Percentiles rank a stretch among this genome's conserved stretches.
phyloP scores from a whole-genome alignment of 2,329 filamentous ascomycete genomes.

The Thermomyces lanuginosus region DNA sequence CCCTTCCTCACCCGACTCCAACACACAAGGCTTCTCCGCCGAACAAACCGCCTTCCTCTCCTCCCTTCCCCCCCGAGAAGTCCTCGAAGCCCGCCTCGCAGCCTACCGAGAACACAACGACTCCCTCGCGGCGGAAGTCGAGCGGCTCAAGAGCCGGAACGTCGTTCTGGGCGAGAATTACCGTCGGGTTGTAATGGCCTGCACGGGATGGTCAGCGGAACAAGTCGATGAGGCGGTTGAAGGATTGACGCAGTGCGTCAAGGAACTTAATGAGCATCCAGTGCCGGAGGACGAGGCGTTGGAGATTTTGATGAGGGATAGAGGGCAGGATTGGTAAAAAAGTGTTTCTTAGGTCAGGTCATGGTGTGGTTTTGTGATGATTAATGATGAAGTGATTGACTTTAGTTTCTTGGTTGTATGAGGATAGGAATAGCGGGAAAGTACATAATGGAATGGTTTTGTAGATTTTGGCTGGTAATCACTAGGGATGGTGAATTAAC shows the following conservation, averaged over 20 bases:
- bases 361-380: too few species aligned
- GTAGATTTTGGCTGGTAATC: too few species aligned
- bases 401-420: too few species aligned
- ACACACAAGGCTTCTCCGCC: conserved; percentile 22
- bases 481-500: too few species aligned
- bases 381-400: too few species aligned
- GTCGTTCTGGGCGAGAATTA: conserved; percentile 78
- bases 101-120: conserved; percentile 56
- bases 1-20: conserved; percentile 26
- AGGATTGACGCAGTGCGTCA: conserved; percentile 67
- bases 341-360: background rate
- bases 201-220: conserved; percentile 60
- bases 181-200: conserved; percentile 70
- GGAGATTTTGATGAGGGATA: conserved; percentile 29
- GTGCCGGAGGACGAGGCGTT: conserved; percentile 29
- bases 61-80: conserved; percentile 41
- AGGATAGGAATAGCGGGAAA: too few species aligned
- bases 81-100: conserved; percentile 51
- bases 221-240: conserved; percentile 70
- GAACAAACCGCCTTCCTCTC: conserved; percentile 29
- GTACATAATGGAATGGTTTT: too few species aligned
- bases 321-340: conserved; percentile 28
- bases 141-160: conserved; percentile 58
- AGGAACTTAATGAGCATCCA: conserved; percentile 50
- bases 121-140: conserved; percentile 49